Evolutionary conservation across 306 rosid genomes (phyloP).

Genomic region (Psophocarpus tetragonolobus): DNA sequence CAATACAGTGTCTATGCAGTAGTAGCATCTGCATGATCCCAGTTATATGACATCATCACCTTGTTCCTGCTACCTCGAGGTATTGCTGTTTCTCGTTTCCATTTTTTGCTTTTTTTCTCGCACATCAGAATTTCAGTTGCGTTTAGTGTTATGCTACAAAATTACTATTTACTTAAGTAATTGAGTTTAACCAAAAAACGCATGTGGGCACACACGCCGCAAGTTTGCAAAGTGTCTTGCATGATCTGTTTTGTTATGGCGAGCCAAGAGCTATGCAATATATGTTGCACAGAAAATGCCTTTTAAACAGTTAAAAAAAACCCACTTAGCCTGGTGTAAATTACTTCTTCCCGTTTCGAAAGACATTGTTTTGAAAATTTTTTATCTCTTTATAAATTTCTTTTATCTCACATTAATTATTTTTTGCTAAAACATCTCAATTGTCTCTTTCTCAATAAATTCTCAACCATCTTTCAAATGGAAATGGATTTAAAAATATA

Average conservation of each 20-base stretch:
- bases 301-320: too few species aligned
- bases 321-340: too few species aligned
- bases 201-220: not conserved
- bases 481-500: too few species aligned
- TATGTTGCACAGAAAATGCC: not conserved
- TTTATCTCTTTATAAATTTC: too few species aligned
- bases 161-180: not conserved
- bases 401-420: too few species aligned
- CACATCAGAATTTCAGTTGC: not conserved
- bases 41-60: slow-evolving; percentile 7
- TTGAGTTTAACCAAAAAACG: not conserved
- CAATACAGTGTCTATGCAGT: slow-evolving; percentile 19
- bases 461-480: too few species aligned
- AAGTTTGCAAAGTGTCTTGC: not conserved
- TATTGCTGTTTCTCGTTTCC: slow-evolving; percentile 26
- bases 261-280: not conserved
- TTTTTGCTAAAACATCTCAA: too few species aligned
- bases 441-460: too few species aligned
- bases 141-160: not conserved
- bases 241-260: not conserved
- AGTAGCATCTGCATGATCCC: not conserved
- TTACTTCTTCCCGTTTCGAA: not conserved
- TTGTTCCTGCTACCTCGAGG: slow-evolving; percentile 23
- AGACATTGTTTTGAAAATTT: too few species aligned
- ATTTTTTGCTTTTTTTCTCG: not conserved